phyloP scores from a whole-genome alignment of 495 filamentous ascomycete genomes.

The Penicillium paxilli region DNA sequence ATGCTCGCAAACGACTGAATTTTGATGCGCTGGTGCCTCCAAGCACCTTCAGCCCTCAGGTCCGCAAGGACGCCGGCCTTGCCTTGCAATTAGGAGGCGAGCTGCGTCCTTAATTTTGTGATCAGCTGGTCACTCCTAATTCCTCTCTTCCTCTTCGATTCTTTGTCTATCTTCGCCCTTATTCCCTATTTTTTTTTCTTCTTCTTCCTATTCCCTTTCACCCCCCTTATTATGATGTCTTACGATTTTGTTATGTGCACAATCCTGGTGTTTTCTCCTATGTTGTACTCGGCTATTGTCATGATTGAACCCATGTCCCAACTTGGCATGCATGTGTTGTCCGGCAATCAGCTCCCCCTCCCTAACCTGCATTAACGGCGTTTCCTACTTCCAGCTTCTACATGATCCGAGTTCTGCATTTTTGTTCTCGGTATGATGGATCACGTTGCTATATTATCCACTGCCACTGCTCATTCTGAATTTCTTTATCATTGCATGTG shows the following conservation, averaged over 20 bases:
- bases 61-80: conserved; percentile 32
- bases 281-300: conserved; percentile 15
- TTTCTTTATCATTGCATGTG: not conserved
- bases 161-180: conserved; percentile 18
- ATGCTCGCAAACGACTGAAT: conserved; percentile 61
- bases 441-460: conserved; percentile 3
- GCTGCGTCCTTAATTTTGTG: conserved; percentile 29
- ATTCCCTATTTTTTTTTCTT: conserved; percentile 20
- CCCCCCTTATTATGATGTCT: conserved; percentile 26
- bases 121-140: not conserved
- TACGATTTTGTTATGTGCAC: conserved; percentile 36
- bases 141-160: conserved; percentile 13
- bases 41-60: conserved; percentile 33
- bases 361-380: conserved; percentile 13
- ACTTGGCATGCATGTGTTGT: not conserved
- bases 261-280: conserved; percentile 22
- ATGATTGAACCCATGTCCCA: not conserved
- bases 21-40: conserved; percentile 67
- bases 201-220: conserved; percentile 8
- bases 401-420: conserved; percentile 6
- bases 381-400: conserved; percentile 5
- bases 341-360: not conserved
- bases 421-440: conserved; percentile 1
- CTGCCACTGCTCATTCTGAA: not conserved
- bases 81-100: conserved; percentile 47